Conservation (phyloP, 352 stramenopile genomes). For the Pythium scleroteichum region DNA sequence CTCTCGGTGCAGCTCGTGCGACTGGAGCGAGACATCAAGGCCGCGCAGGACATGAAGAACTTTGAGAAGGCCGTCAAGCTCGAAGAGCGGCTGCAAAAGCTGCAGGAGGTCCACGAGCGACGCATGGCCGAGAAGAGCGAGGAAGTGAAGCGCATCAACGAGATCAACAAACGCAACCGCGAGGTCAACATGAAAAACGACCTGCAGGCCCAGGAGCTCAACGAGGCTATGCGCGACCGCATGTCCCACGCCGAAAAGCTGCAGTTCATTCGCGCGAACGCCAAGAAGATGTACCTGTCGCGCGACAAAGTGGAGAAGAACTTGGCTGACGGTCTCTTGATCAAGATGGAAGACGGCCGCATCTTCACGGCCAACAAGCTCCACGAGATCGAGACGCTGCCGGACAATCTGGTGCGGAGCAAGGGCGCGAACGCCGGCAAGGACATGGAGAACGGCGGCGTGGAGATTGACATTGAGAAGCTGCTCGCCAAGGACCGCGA, state of each 20-base stretch:
- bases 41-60: constrained; percentile 85
- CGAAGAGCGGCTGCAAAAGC: constrained; percentile 61
- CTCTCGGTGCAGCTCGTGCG: constrained; percentile 77
- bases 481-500: constrained; percentile 73
- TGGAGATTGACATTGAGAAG: constrained; percentile 79
- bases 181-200: constrained; percentile 83
- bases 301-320: constrained; percentile 84
- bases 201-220: constrained; percentile 69
- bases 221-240: constrained; percentile 70
- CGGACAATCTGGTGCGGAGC: constrained; percentile 66
- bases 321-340: constrained; percentile 69
- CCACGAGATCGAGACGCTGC: constrained; percentile 78
- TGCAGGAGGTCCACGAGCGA: constrained; percentile 68
- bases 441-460: constrained; percentile 26
- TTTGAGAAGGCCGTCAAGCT: constrained; percentile 83
- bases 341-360: constrained; percentile 66
- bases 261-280: constrained; percentile 82
- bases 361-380: constrained; percentile 88
- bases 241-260: constrained; percentile 84
- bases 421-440: constrained; percentile 39
- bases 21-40: constrained; percentile 74
- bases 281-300: constrained; percentile 86
- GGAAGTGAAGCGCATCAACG: constrained; percentile 82
- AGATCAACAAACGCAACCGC: constrained; percentile 84
- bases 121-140: constrained; percentile 76